phyloP scores from a whole-genome alignment of 2,329 filamentous ascomycete genomes.

The Calycina marina region DNA sequence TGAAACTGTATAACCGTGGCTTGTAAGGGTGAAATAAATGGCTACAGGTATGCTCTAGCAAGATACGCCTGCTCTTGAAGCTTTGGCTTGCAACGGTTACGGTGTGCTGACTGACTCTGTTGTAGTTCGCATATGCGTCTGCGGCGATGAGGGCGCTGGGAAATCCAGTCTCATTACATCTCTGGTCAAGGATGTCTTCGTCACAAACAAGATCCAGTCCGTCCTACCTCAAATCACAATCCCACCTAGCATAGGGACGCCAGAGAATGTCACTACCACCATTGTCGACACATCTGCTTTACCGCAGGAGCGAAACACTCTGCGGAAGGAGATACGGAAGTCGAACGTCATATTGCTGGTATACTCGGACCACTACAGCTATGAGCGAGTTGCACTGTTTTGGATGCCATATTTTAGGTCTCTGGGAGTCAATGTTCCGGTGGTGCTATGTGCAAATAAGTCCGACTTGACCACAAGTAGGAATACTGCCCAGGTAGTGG shows the following conservation, averaged over 20 bases:
- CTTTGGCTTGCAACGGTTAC: too few species aligned
- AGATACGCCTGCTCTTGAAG: too few species aligned
- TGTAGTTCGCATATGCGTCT: slow-evolving; percentile 83
- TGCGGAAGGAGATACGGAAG: slow-evolving; percentile 90
- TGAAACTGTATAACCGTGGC: slow-evolving; percentile 5
- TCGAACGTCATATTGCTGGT: slow-evolving; percentile 94
- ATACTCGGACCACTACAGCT: slow-evolving; percentile 98
- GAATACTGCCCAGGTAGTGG: slow-evolving; percentile 69
- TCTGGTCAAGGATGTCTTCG: slow-evolving; percentile 93
- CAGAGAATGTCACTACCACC: slow-evolving; percentile 92
- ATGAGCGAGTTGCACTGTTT: slow-evolving; percentile 89
- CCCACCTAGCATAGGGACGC: slow-evolving; percentile 80
- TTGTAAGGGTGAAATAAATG: slow-evolving; percentile 20
- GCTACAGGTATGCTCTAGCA: slow-evolving; percentile 19
- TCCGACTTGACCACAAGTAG: slow-evolving; percentile 69
- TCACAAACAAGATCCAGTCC: slow-evolving; percentile 87
- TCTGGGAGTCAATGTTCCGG: slow-evolving; percentile 94
- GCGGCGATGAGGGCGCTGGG: slow-evolving; percentile 89
- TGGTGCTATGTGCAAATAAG: slow-evolving; percentile 95
- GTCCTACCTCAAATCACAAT: slow-evolving; percentile 92
- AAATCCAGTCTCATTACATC: slow-evolving; percentile 90
- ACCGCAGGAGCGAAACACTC: slow-evolving; percentile 77
- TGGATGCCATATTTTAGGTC: slow-evolving; percentile 98
- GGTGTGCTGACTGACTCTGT: too few species aligned
- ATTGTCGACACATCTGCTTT: slow-evolving; percentile 95